phyloP scores from a whole-genome alignment of 768 basidiomycete genomes.

The Kwoniella bestiolae region DNA sequence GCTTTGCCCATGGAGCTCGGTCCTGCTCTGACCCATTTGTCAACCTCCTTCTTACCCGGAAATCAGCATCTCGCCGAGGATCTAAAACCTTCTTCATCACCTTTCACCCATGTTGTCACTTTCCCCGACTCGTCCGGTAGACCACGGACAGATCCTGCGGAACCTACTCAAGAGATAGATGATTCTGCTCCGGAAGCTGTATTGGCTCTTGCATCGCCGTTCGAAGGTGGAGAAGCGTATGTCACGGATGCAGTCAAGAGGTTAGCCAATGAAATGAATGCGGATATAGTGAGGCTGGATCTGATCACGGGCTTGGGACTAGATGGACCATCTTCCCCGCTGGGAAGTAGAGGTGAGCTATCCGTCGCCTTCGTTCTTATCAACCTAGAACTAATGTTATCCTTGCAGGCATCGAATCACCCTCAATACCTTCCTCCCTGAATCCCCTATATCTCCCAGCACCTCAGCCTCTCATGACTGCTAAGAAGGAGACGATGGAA shows the following conservation, averaged over 20 bases:
- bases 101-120: conserved; percentile 16
- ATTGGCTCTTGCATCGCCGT: conserved; percentile 63
- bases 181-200: conserved; percentile 16
- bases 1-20: conserved; percentile 20
- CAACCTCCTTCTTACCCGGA: conserved; percentile 34
- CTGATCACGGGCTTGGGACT: conserved; percentile 82
- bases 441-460: conserved; percentile 61
- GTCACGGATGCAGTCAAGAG: conserved; percentile 78
- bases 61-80: conserved; percentile 31
- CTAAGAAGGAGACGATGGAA: conserved; percentile 35
- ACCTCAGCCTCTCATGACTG: conserved; percentile 60
- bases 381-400: not conserved
- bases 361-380: not conserved
- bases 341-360: conserved; percentile 32
- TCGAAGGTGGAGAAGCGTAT: conserved; percentile 83
- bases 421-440: conserved; percentile 1
- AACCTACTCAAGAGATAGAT: not conserved
- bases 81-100: not conserved
- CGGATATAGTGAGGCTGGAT: conserved; percentile 85
- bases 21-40: conserved; percentile 27
- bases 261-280: conserved; percentile 70
- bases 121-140: conserved; percentile 21
- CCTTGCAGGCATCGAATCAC: conserved; percentile 9
- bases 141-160: conserved; percentile 12
- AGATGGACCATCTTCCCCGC: conserved; percentile 74